These are phyloP conservation scores for Phytophthora ramorum DNA, from an alignment of 352 stramenopile genomes.

Conservation along the genomic window DNA sequence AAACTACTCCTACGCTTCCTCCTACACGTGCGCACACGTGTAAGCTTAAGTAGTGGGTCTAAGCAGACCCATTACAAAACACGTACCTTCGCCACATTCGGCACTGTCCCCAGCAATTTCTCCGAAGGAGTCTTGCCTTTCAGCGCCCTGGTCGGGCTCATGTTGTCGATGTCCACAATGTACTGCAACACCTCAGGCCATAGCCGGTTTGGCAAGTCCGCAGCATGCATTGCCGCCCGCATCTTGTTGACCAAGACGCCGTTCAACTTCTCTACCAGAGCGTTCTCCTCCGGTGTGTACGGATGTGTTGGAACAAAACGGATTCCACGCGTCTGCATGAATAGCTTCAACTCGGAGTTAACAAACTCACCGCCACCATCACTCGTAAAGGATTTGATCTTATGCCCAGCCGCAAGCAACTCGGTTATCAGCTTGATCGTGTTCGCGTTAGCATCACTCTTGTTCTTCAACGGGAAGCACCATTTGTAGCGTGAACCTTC, in stretches of 20 bases:
- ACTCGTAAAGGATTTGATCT: neutral
- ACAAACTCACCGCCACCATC: neutral
- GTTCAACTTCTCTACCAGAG: slow-evolving; percentile 9
- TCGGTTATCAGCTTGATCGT: neutral
- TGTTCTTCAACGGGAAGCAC: neutral
- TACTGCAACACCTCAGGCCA: slow-evolving; percentile 12
- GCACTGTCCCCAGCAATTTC: slow-evolving; percentile 1
- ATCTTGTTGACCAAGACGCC: slow-evolving; percentile 8
- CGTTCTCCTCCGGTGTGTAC: slow-evolving; percentile 11
- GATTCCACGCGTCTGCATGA: neutral
- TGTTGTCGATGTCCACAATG: slow-evolving; percentile 12
- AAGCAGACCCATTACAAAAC: too few species aligned
- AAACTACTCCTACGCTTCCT: too few species aligned
- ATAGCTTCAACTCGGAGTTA: too few species aligned
- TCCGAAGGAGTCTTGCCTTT: slow-evolving; percentile 11
- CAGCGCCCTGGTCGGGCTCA: neutral
- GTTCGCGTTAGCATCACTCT: neutral
- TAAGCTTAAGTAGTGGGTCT: too few species aligned
- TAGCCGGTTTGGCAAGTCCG: neutral
- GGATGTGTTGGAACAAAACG: slow-evolving; percentile 5
- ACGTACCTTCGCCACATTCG: slow-evolving; percentile 8
- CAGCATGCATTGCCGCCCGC: slow-evolving; percentile 4
- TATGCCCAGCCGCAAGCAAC: neutral
- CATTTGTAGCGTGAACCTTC: neutral
- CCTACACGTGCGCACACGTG: too few species aligned